Conservation (phyloP, 2,329 filamentous ascomycete species). For the Teratosphaeria destructans region DNA sequence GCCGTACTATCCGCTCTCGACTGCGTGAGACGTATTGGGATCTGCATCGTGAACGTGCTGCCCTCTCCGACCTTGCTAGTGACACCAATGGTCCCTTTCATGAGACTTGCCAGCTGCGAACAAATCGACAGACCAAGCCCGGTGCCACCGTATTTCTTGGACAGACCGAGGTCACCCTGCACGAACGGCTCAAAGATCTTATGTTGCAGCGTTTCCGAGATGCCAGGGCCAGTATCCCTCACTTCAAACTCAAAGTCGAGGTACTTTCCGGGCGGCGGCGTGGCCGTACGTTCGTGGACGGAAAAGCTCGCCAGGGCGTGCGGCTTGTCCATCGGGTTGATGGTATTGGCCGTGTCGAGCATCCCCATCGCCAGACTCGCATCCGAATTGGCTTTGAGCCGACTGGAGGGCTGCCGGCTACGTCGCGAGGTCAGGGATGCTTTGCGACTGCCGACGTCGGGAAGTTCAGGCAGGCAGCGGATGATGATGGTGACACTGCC, state of each 20-base stretch:
- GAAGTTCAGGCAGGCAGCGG: conserved; percentile 56
- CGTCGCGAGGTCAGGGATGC: conserved; percentile 25
- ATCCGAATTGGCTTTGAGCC: conserved; percentile 7
- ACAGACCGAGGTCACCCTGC: conserved; percentile 79
- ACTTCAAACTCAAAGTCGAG: conserved; percentile 80
- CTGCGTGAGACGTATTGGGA: conserved; percentile 67
- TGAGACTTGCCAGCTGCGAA: conserved; percentile 70
- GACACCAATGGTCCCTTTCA: conserved; percentile 67
- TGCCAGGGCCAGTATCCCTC: conserved; percentile 78
- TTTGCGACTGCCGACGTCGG: conserved; percentile 33
- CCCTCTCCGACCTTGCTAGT: conserved; percentile 63
- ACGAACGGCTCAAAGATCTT: conserved; percentile 91
- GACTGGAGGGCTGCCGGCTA: conserved; percentile 10
- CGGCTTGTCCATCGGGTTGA: conserved; percentile 33
- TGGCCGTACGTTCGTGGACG: conserved; percentile 16
- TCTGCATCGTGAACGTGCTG: conserved; percentile 71
- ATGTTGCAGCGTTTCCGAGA: conserved; percentile 64
- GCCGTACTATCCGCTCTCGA: conserved; percentile 50
- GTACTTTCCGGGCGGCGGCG: conserved; percentile 49
- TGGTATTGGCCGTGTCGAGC: conserved; percentile 31
- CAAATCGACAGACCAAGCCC: conserved; percentile 83
- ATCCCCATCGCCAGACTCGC: conserved; percentile 4
- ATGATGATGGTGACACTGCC: conserved; percentile 70
- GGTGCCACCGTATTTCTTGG: conserved; percentile 82
- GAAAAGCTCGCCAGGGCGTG: conserved; percentile 10